Conservation (phyloP, 1,139 yeast genomes). For the Pneumocystis murina region DNA sequence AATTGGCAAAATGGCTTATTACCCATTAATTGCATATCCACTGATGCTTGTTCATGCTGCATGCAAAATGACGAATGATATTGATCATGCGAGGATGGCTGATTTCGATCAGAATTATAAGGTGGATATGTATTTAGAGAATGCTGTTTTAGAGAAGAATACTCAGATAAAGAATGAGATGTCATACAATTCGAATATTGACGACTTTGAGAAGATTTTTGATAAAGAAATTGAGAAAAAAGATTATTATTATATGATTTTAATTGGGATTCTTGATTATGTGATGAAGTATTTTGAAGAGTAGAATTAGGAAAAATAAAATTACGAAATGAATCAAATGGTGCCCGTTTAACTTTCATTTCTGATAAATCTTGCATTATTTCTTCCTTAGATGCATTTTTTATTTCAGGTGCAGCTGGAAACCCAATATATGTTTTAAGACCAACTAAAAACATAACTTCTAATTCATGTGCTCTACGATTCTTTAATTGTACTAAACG, state of each 20-base stretch:
- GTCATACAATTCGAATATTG: not conserved
- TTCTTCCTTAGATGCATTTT: not conserved
- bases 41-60: not conserved
- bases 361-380: not conserved
- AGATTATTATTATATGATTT: not conserved
- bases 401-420: slow-evolving; percentile 43
- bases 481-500: slow-evolving; percentile 35
- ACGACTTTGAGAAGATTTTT: not conserved
- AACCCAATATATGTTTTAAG: slow-evolving; percentile 45
- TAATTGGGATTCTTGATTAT: not conserved
- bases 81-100: not conserved
- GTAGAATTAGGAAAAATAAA: not conserved
- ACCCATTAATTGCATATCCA: not conserved
- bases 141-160: not conserved
- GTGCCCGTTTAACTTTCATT: not conserved
- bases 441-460: slow-evolving; percentile 44
- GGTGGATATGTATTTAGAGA: not conserved
- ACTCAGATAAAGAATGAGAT: not conserved
- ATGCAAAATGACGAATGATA: not conserved
- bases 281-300: not conserved
- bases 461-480: slow-evolving; percentile 39
- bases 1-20: not conserved
- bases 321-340: not conserved
- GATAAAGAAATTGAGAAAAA: not conserved
- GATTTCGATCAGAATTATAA: not conserved